Evolutionary conservation across 495 filamentous ascomycete genomes (phyloP).

Genomic region (Wilcoxina mikolae): DNA sequence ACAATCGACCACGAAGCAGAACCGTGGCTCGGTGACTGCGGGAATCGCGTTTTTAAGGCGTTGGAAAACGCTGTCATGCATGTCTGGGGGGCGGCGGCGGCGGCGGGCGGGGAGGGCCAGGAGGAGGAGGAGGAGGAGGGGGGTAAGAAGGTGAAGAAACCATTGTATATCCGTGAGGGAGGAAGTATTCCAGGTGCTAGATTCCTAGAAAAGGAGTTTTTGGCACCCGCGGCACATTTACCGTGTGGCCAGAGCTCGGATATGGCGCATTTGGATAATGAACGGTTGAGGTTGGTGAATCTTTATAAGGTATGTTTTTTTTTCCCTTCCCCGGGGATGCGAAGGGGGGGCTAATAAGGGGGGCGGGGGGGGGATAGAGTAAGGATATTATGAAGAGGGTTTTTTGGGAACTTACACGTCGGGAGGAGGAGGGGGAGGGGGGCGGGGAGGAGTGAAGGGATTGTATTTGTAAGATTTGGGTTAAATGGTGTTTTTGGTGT

Average conservation of each 20-base stretch:
- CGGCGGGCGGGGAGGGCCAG: slow-evolving; percentile 4
- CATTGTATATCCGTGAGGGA: slow-evolving; percentile 88
- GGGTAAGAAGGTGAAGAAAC: slow-evolving; percentile 32
- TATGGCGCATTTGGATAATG: slow-evolving; percentile 85
- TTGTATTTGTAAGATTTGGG: neutral
- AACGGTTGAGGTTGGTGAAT: slow-evolving; percentile 72
- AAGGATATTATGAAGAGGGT: slow-evolving; percentile 80
- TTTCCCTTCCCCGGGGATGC: slow-evolving; percentile 6
- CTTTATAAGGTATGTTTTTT: slow-evolving; percentile 26
- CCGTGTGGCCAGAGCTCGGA: slow-evolving; percentile 94
- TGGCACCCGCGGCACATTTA: slow-evolving; percentile 79
- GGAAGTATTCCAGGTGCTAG: slow-evolving; percentile 86
- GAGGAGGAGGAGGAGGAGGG: too few species aligned
- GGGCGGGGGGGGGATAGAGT: slow-evolving; percentile 32
- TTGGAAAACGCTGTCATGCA: slow-evolving; percentile 73
- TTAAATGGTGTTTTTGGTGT: neutral
- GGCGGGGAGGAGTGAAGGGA: neutral
- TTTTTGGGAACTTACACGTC: slow-evolving; percentile 45
- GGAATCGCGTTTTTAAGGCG: slow-evolving; percentile 79
- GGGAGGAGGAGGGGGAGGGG: neutral
- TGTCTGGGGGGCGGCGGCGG: slow-evolving; percentile 64
- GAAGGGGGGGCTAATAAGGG: neutral
- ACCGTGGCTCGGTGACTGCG: slow-evolving; percentile 86
- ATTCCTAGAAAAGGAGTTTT: slow-evolving; percentile 90
- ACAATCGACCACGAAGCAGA: slow-evolving; percentile 84